A percentile compares a stretch with the other conserved stretches of the same genome.
Evolutionary conservation across 2,329 filamentous ascomycete genomes (phyloP).

Genomic region (Alternaria arbusti): DNA sequence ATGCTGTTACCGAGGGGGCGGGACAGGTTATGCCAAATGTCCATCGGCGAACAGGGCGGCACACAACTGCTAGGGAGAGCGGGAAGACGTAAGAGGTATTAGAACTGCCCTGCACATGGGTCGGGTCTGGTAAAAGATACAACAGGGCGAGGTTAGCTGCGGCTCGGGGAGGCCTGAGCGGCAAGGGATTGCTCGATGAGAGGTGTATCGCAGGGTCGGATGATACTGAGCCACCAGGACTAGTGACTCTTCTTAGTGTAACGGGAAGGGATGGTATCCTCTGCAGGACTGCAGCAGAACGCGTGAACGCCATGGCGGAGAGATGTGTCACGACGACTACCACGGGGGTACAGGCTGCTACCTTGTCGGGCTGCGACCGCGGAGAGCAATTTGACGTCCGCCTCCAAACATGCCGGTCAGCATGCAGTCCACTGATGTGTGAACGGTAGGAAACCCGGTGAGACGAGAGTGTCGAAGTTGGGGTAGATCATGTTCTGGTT

Average conservation of each 20-base stretch:
- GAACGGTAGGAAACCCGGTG: constrained; percentile 9
- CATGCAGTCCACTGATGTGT: constrained; percentile 10
- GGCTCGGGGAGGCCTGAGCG: constrained; percentile 19
- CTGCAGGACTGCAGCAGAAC: constrained; percentile 24
- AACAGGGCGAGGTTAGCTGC: constrained; percentile 36
- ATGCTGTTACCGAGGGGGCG: constrained; percentile 28
- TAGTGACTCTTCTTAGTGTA: constrained; percentile 33
- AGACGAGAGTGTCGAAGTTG: constrained; percentile 1
- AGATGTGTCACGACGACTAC: constrained; percentile 37
- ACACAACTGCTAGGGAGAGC: constrained; percentile 24
- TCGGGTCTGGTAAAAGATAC: constrained; percentile 22
- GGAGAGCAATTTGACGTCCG: constrained; percentile 20
- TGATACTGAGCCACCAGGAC: constrained; percentile 36
- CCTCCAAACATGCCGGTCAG: constrained; percentile 16
- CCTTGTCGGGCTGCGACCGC: constrained; percentile 31
- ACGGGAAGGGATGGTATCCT: constrained; percentile 33
- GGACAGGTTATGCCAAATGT: constrained; percentile 33
- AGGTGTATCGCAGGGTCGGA: constrained; percentile 23
- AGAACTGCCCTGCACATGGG: constrained; percentile 28
- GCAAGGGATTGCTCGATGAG: constrained; percentile 41
- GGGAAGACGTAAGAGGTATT: constrained; percentile 29
- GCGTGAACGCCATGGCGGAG: constrained; percentile 34
- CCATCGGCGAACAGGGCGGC: constrained; percentile 37
- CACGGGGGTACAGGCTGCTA: constrained; percentile 44
- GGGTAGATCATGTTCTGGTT: constrained; percentile 15